Percentiles rank a stretch among this genome's conserved stretches.
Conservation (phyloP, 1,284 basidiomycete species). For the Ustilago shanxiensis region DNA sequence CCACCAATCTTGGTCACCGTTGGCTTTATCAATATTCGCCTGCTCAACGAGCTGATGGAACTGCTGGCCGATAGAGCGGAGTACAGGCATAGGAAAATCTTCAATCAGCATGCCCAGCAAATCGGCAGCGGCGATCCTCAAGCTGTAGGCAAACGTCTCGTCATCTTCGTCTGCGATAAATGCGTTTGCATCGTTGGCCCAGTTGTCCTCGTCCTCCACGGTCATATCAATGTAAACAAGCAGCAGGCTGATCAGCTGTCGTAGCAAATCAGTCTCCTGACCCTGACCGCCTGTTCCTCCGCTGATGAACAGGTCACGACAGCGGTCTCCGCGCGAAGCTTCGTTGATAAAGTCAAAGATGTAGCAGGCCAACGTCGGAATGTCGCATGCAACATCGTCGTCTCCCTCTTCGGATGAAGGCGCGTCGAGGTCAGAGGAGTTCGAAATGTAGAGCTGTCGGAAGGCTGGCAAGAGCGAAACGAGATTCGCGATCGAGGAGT, state of each 20-base stretch:
- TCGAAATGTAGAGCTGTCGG: slow-evolving; percentile 59
- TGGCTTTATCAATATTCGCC: slow-evolving; percentile 71
- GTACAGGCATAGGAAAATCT: slow-evolving; percentile 76
- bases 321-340: slow-evolving; percentile 76
- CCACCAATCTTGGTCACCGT: slow-evolving; percentile 74
- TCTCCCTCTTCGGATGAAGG: slow-evolving; percentile 79
- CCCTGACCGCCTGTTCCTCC: slow-evolving; percentile 62
- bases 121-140: slow-evolving; percentile 87
- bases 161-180: slow-evolving; percentile 97
- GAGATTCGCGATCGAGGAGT: slow-evolving; percentile 42
- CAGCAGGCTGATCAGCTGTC: slow-evolving; percentile 75
- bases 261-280: slow-evolving; percentile 72
- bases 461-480: slow-evolving; percentile 52
- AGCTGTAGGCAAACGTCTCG: slow-evolving; percentile 83
- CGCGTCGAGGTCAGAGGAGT: slow-evolving; percentile 72
- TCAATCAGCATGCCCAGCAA: slow-evolving; percentile 84
- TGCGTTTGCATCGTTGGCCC: slow-evolving; percentile 87
- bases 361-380: slow-evolving; percentile 81
- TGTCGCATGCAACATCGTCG: slow-evolving; percentile 75
- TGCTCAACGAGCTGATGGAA: slow-evolving; percentile 73
- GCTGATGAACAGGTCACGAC: slow-evolving; percentile 76
- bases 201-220: slow-evolving; percentile 90
- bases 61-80: slow-evolving; percentile 71
- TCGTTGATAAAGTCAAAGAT: slow-evolving; percentile 84
- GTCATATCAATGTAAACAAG: slow-evolving; percentile 88